phyloP scores from a whole-genome alignment of 2,329 filamentous ascomycete species.

The Graphium sp. region DNA sequence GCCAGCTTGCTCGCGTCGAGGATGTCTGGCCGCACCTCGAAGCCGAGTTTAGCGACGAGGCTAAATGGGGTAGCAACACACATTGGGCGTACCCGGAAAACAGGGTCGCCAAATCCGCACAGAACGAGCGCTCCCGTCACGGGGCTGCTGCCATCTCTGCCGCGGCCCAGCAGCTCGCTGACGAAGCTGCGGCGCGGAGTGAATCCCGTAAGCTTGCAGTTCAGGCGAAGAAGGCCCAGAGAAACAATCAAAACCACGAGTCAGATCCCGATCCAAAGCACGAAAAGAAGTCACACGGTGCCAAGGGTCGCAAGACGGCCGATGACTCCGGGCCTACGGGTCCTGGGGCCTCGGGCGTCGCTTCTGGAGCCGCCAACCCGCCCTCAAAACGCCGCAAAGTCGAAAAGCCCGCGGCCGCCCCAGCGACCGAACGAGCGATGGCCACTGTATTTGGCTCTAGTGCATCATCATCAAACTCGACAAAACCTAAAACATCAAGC shows the following conservation, averaged over 20 bases:
- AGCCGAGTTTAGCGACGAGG: slow-evolving; percentile 82
- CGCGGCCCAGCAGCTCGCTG: slow-evolving; percentile 60
- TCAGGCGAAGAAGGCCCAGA: slow-evolving; percentile 57
- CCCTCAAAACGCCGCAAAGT: slow-evolving; percentile 66
- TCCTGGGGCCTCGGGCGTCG: slow-evolving; percentile 39
- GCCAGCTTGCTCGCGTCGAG: slow-evolving; percentile 71
- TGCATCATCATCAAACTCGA: slow-evolving; percentile 8
- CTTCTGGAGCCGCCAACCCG: slow-evolving; percentile 32
- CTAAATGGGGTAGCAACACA: slow-evolving; percentile 74
- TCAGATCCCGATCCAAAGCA: slow-evolving; percentile 49
- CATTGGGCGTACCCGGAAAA: slow-evolving; percentile 95
- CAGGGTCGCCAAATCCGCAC: slow-evolving; percentile 46
- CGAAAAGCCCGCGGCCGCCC: slow-evolving; percentile 36
- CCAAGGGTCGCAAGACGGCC: slow-evolving; percentile 44
- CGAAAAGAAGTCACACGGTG: slow-evolving; percentile 48
- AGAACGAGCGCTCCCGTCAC: slow-evolving; percentile 62
- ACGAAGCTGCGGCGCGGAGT: slow-evolving; percentile 69
- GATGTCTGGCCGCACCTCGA: slow-evolving; percentile 77
- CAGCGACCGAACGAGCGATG: slow-evolving; percentile 50
- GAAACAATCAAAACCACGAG: slow-evolving; percentile 57
- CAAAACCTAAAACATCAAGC: slow-evolving; percentile 44
- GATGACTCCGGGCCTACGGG: slow-evolving; percentile 38
- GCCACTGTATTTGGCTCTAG: slow-evolving; percentile 35
- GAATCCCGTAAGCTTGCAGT: slow-evolving; percentile 73
- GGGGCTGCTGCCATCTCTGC: slow-evolving; percentile 64